Evolutionary conservation across 1,284 basidiomycete genomes (phyloP), one percentile per base, ranked within the genome.

Genomic region (Leucoagaricus sp.): DNA sequence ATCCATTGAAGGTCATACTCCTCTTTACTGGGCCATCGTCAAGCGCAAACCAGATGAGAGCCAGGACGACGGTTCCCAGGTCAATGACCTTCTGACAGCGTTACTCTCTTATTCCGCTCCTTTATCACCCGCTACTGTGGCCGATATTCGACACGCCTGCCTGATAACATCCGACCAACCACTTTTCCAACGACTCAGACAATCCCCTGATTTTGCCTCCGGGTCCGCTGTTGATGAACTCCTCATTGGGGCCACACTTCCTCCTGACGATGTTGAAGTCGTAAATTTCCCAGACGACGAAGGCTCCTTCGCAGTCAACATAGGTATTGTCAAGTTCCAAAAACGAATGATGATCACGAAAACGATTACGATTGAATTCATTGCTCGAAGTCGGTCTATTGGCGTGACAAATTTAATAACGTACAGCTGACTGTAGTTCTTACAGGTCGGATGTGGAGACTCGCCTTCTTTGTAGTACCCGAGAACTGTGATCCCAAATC

Each of bases 11-110:
- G 75, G 73, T 0, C 84, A 84, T 61, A 82, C 82, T 0, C 82
- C 86, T 0, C 64, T 89, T 1, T 89, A 89, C 60, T 90, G 87
- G 87, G 83, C 82, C 0, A 83, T 89, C 59, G 68, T 89, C 26
- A 87, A 84, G 55, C 76, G 79, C n/a, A 72, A 70, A 0, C 67
- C 72, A 12, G 72, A 75, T 29, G 66, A 63, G 19, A 58, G 62
- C 21, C 54, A 62, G 0, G 61, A 75, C 33, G 66, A 72, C 47
- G 67, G 60, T n/a, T 59, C 70, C 3, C 67, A 71, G 10, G 63
- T 75, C 4, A 70, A 73, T 1, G 80, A 81, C 57, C 69, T 86
- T n/a, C 67, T 85, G 8, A 74, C 75, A 7, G 69, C 76, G 0
- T 70, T 91, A 25, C 71, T 91, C 46, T 71, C 76, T 2, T 75